Percentiles rank a stretch among this genome's conserved stretches.
phyloP scores from a whole-genome alignment of 2,329 filamentous ascomycete species.

The Claviceps purpurea region DNA sequence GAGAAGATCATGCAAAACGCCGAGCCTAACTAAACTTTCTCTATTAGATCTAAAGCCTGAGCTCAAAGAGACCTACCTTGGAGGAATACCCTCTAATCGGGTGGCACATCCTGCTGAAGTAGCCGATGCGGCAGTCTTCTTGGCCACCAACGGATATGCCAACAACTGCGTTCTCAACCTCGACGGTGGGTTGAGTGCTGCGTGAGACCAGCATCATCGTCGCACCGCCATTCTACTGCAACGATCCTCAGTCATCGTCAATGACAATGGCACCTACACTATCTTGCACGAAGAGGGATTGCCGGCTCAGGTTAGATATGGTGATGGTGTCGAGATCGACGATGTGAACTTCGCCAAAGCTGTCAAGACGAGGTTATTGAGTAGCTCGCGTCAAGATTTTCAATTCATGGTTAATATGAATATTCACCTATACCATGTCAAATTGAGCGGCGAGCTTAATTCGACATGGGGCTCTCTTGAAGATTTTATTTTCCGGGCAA shows the following conservation, averaged over 20 bases:
- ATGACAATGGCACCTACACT: conserved; percentile 54
- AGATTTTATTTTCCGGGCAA: too few relatives aligned
- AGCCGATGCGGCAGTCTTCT: conserved; percentile 68
- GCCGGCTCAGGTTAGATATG: conserved; percentile 90
- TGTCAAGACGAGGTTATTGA: conserved; percentile 88
- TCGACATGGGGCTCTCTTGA: too few relatives aligned
- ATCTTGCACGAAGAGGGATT: conserved; percentile 60
- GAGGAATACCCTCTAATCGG: conserved; percentile 48
- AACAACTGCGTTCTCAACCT: conserved; percentile 81
- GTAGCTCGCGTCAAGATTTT: conserved; percentile 60
- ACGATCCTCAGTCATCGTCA: neutral
- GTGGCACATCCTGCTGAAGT: conserved; percentile 59
- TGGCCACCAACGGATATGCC: conserved; percentile 66
- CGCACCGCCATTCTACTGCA: neutral
- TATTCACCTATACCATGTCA: too few relatives aligned
- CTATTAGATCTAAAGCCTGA: conserved; percentile 23
- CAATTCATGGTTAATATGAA: too few relatives aligned
- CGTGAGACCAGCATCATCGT: conserved; percentile 21
- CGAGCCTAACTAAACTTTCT: conserved; percentile 22
- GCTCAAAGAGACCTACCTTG: conserved; percentile 24
- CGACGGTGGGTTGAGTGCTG: conserved; percentile 69
- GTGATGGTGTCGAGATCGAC: conserved; percentile 98
- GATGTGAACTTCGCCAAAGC: conserved; percentile 86
- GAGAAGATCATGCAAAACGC: neutral
- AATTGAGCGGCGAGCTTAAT: too few relatives aligned